Conservation (phyloP, 1,284 basidiomycete genomes). For the Cystobasidium sp. region DNA sequence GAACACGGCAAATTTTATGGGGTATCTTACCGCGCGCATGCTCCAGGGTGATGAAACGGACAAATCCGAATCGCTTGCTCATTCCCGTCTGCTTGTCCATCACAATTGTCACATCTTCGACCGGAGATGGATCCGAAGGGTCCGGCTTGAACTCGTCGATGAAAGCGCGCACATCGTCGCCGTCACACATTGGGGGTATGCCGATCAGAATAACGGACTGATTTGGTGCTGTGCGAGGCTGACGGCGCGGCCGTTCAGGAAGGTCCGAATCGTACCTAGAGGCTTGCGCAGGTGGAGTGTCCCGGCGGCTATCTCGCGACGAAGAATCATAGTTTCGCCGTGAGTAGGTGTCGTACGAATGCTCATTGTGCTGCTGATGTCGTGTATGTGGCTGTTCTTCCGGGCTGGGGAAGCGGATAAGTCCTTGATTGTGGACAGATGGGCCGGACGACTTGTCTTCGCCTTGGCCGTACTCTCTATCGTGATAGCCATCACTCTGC, state of each 20-base stretch:
- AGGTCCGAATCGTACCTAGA: background rate
- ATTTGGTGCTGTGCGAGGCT: constrained; percentile 19
- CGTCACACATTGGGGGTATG: constrained; percentile 45
- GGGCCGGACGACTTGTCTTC: background rate
- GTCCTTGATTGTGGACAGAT: background rate
- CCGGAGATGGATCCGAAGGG: constrained; percentile 37
- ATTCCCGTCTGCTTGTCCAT: constrained; percentile 85
- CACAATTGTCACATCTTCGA: constrained; percentile 77
- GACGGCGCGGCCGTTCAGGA: constrained; percentile 11
- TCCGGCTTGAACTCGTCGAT: constrained; percentile 41
- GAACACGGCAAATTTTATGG: background rate
- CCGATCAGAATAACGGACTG: constrained; percentile 53
- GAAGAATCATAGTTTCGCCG: background rate
- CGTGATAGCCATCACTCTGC: background rate
- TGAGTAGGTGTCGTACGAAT: background rate
- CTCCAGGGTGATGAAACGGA: constrained; percentile 79
- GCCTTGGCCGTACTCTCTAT: background rate
- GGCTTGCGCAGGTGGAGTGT: background rate
- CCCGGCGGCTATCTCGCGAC: background rate
- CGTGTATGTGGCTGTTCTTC: background rate
- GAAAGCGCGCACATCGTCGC: constrained; percentile 38
- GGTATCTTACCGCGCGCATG: constrained; percentile 63
- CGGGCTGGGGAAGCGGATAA: constrained; percentile 21
- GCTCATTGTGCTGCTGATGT: background rate
- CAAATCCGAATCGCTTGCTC: constrained; percentile 92